These are phyloP conservation scores for Austroboletus novae-zelandiae DNA, from an alignment of 1,284 basidiomycete genomes.

Conservation along the genomic window DNA sequence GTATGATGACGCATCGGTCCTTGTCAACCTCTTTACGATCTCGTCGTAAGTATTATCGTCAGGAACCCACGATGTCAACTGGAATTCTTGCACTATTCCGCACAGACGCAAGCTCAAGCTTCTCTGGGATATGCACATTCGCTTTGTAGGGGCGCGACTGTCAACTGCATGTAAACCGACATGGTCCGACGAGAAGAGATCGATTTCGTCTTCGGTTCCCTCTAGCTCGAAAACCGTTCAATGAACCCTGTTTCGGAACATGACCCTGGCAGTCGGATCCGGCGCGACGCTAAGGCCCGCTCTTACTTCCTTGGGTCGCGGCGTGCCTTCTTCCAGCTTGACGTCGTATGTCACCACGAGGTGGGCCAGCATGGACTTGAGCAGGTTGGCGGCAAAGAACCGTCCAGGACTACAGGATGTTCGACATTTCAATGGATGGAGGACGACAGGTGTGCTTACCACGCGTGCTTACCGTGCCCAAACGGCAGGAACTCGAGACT, in stretches of 20 bases:
- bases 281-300: slow-evolving; percentile 1
- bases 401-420: slow-evolving; percentile 5
- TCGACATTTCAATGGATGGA: neutral
- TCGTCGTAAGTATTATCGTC: no score
- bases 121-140: no score
- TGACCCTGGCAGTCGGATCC: slow-evolving; percentile 5
- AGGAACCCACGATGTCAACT: no score
- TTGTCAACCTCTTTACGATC: no score
- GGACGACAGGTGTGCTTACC: neutral
- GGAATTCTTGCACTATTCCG: no score
- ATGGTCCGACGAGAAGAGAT: no score
- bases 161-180: no score
- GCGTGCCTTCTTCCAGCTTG: slow-evolving; percentile 4
- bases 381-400: slow-evolving; percentile 10
- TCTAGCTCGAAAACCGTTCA: neutral
- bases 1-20: no score
- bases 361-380: slow-evolving; percentile 13
- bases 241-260: slow-evolving; percentile 9
- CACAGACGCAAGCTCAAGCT: no score
- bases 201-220: no score
- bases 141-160: no score
- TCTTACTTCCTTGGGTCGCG: neutral
- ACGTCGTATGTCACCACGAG: slow-evolving; percentile 10
- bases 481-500: slow-evolving; percentile 7
- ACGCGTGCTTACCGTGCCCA: slow-evolving; percentile 11